Base-by-base conservation (phyloP, 345 rosid species). In the Adansonia digitata region DNA sequence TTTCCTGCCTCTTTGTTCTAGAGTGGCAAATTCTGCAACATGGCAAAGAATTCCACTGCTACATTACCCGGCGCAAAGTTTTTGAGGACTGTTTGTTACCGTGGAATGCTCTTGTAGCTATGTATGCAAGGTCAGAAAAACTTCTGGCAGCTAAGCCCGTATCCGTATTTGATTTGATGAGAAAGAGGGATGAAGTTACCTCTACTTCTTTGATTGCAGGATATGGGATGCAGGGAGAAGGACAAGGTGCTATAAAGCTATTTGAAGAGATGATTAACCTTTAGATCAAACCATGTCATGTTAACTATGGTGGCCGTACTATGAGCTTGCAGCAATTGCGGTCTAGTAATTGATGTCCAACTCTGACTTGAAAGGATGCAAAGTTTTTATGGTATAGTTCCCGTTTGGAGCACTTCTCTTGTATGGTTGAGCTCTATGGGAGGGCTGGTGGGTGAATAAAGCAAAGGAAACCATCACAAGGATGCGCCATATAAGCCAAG, bases 21-120 rank as follows among this genome's bases (percentile, higher is more conserved):
- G 93, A 34, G 80, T 87, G 71, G 97, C 93, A 56, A 88, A 92
- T 79, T n/a, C 77, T 92, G 53, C 94, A 87, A 70, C 97, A 88
- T 65, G 97, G 98, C n/a, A 93, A 80, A 81, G 98, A 93, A 84
- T 89, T 93, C 45, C 97, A 93, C 60, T 86, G 91, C 83, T 91
- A 87, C 81, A 82, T 91, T 80, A 61, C 82, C 49, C 89, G 86
- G 76, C 89, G 79, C 40, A 72, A 77, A 65, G 77, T 37, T 43
- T 91, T 89, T 63, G 69, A 74, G 52, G 85, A 87, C 69, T 74
- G 77, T 70, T 84, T 87, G 56, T 76, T 87, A 70, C 71, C 85
- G 22, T 87, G 88, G 94, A 93, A 93, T 80, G 73, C 94, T 40
- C 92, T 93, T 72, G 86, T 93, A 0, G 92, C 88, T 75, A 86